phyloP scores from a whole-genome alignment of 768 basidiomycete species.

The Hygrocybe punicea region DNA sequence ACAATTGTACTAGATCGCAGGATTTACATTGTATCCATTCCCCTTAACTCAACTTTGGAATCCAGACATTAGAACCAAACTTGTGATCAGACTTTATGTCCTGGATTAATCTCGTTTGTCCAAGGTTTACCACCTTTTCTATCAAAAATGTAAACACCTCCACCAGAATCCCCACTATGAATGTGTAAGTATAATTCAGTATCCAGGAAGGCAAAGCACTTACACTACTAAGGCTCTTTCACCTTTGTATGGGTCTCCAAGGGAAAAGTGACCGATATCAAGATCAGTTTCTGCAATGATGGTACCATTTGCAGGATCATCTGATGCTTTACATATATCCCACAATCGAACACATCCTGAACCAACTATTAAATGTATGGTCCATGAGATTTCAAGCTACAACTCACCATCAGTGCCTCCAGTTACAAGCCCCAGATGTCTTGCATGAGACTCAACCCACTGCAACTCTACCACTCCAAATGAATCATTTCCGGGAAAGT shows the following conservation, averaged over 20 bases:
- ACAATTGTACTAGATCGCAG: no score
- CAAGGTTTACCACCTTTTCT: not conserved
- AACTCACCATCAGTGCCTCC: constrained; percentile 62
- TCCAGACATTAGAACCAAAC: no score
- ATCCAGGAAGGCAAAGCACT: constrained; percentile 19
- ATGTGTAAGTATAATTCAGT: not conserved
- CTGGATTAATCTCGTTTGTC: not conserved
- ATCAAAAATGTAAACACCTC: constrained; percentile 48
- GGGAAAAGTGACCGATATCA: constrained; percentile 56
- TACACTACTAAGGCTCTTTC: constrained; percentile 63
- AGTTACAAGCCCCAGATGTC: constrained; percentile 48
- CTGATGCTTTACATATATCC: constrained; percentile 48
- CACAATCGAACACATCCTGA: constrained; percentile 69
- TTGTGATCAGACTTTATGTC: no score
- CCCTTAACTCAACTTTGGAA: no score
- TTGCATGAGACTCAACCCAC: constrained; percentile 48
- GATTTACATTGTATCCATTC: no score
- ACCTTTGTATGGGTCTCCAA: constrained; percentile 52
- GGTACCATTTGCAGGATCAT: constrained; percentile 42
- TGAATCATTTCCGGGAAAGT: constrained; percentile 27
- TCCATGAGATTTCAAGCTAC: not conserved
- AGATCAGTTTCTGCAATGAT: constrained; percentile 52
- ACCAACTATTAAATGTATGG: constrained; percentile 4
- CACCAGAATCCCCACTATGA: constrained; percentile 49
- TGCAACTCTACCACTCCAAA: constrained; percentile 52